Evolutionary conservation across 208 protist genomes (phyloP).

Genomic region (Sergeia podlipaevii): DNA sequence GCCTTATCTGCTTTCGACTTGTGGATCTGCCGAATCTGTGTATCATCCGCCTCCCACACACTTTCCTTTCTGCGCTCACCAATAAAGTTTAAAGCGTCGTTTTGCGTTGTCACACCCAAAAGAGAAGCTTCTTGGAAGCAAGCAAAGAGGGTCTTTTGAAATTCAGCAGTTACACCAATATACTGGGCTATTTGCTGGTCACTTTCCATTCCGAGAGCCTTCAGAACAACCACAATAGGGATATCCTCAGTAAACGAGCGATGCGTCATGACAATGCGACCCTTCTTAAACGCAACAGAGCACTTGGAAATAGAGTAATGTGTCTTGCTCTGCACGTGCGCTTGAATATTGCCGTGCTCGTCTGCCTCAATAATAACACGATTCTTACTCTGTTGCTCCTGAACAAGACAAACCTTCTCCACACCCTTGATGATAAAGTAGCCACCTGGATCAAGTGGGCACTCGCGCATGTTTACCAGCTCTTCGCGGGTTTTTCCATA

Average conservation of each 20-base stretch:
- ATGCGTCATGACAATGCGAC: conserved; percentile 95
- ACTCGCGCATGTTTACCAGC: conserved; percentile 96
- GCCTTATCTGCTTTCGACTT: conserved; percentile 93
- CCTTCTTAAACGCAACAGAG: conserved; percentile 93
- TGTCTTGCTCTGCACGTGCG: conserved; percentile 90
- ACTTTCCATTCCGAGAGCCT: conserved; percentile 97
- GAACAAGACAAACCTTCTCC: conserved; percentile 97
- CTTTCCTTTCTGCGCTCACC: conserved; percentile 91
- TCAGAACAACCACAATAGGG: conserved; percentile 96
- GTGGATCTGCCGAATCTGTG: conserved; percentile 47
- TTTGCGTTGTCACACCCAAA: conserved; percentile 82
- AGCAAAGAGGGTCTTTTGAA: conserved; percentile 91
- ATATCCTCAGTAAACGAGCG: conserved; percentile 99
- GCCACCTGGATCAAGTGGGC: conserved; percentile 98
- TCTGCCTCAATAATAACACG: conserved; percentile 96
- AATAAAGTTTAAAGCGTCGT: conserved; percentile 97
- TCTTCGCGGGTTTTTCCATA: conserved; percentile 87
- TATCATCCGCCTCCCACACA: conserved; percentile 65
- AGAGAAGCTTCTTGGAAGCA: conserved; percentile 94
- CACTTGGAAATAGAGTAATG: conserved; percentile 95
- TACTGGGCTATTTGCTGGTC: conserved; percentile 99
- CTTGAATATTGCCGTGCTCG: conserved; percentile 75
- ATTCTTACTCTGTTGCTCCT: conserved; percentile 98
- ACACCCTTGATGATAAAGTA: conserved; percentile 99
- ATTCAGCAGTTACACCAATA: conserved; percentile 91